Percentiles rank a stretch among this genome's conserved stretches.
Conservation (phyloP, 2,329 filamentous ascomycete genomes). For the Massarina eburnea region DNA sequence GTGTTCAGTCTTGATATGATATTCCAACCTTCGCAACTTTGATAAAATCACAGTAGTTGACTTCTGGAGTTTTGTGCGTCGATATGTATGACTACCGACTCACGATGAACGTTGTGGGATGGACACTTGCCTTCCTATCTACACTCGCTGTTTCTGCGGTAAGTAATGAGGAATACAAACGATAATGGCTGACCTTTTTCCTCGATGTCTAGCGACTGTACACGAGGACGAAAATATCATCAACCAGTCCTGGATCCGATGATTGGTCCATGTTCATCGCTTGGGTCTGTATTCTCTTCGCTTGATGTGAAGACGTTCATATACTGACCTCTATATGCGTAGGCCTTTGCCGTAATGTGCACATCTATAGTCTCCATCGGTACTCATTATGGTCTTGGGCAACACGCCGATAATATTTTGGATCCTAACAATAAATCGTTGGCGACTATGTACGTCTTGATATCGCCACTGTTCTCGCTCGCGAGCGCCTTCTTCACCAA, state of each 20-base stretch:
- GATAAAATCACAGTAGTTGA: too few relatives aligned
- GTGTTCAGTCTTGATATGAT: too few relatives aligned
- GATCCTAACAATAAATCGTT: constrained; percentile 4
- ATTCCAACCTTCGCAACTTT: too few relatives aligned
- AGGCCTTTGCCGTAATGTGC: constrained; percentile 4
- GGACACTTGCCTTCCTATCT: constrained; percentile 3
- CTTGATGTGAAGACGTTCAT: neutral
- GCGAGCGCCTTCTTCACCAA: constrained; percentile 7
- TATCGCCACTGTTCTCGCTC: constrained; percentile 7
- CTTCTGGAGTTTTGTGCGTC: too few relatives aligned
- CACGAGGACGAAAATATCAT: constrained; percentile 5
- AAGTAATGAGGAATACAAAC: too few relatives aligned
- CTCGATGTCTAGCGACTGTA: constrained; percentile 2
- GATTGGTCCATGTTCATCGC: constrained; percentile 9
- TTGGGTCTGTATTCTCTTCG: constrained; percentile 2
- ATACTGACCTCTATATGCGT: neutral
- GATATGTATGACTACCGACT: constrained; percentile 4
- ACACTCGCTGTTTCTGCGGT: too few relatives aligned
- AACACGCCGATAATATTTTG: constrained; percentile 6
- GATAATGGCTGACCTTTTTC: too few relatives aligned
- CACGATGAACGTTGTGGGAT: constrained; percentile 2
- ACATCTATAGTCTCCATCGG: constrained; percentile 7
- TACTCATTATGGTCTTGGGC: constrained; percentile 7
- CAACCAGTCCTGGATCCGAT: constrained; percentile 3
- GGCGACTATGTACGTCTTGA: constrained; percentile 7